A percentile compares a stretch with the other conserved stretches of the same genome.
Conservation (phyloP, 2,329 filamentous ascomycete species). For the Chalaropsis ovoidea region DNA sequence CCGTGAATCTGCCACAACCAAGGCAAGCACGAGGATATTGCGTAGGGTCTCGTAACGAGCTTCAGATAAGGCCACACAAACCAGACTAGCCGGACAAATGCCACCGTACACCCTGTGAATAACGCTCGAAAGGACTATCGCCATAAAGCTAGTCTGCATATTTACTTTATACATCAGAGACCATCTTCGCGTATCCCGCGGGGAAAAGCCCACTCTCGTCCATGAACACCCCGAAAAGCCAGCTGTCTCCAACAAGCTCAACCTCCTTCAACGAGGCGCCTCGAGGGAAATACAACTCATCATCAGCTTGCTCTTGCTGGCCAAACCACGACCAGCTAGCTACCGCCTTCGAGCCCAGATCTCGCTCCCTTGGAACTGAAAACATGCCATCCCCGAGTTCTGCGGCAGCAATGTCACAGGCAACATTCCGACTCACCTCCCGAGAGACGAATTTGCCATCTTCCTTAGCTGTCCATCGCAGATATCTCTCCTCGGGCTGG, state of each 20-base stretch:
- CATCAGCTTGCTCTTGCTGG: constrained; percentile 41
- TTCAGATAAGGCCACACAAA: too few relatives aligned
- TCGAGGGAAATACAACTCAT: constrained; percentile 76
- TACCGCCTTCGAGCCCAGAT: constrained; percentile 35
- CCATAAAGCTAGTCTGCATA: neutral
- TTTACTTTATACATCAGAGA: neutral
- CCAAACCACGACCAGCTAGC: constrained; percentile 76
- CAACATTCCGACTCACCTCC: constrained; percentile 34
- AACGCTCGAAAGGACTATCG: too few relatives aligned
- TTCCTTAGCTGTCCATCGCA: constrained; percentile 19
- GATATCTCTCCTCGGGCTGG: neutral
- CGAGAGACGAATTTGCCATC: constrained; percentile 13
- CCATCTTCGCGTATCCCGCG: constrained; percentile 56
- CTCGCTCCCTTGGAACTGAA: constrained; percentile 15
- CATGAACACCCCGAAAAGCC: constrained; percentile 81
- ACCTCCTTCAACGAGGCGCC: constrained; percentile 74
- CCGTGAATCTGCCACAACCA: neutral
- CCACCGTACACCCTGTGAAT: too few relatives aligned
- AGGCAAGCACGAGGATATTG: neutral
- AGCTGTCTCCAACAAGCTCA: constrained; percentile 82
- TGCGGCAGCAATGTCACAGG: constrained; percentile 34
- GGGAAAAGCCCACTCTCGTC: constrained; percentile 72
- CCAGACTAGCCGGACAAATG: too few relatives aligned
- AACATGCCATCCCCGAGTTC: neutral
- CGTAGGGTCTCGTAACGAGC: too few relatives aligned